Base-by-base conservation (phyloP, 495 filamentous ascomycete species). In the Aspergillus indologenus region DNA sequence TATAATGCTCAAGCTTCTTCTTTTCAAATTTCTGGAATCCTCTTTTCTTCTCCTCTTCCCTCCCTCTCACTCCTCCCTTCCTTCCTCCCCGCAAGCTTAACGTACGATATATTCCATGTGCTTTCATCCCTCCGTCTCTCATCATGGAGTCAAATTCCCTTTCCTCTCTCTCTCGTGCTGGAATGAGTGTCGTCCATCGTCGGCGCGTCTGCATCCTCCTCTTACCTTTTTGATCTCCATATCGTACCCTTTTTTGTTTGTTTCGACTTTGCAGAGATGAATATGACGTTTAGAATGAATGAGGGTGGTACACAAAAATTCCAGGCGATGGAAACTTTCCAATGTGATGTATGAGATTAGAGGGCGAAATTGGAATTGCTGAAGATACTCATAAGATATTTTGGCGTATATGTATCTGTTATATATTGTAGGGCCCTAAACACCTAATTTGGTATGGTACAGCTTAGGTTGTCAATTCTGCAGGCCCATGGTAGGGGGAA, bases 211-310 rank as follows among this genome's bases (percentile, higher is more conserved):
- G 6, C 53, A 44, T 53, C 40, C 31, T 59, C 50, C 54, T 54
- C n/a, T 20, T n/a, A n/a, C n/a, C 29, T 20, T 56, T 56, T 54
- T 44, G 34, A 40, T 11, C 44, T 59, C 43, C 24, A 54, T 54
- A 44, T 52, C 54, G 57, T 56, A 56, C 53, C 51, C n/a, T n/a
- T 62, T 31, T 42, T 56, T 43, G 45, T 51, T 56, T 56, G 31
- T 57, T 40, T 11, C 34, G 2, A 40, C 34, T 40, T 15, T 7
- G 46, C 62, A 58, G 55, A 61, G 55, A 61, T 61, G 55, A 61
- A 48, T 57, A 50, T 59, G 45, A 63, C 58, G 55, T 63, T 60
- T 58, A 52, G 52, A 58, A 63, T 66, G 50, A 56, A 56, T 34
- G 54, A 51, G 45, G 18, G 48, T 29, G 31, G 18, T 58, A 56